Evolutionary conservation across 768 basidiomycete species (phyloP), one percentile per base, ranked within the genome.

Genomic region (Mycena floridula): DNA sequence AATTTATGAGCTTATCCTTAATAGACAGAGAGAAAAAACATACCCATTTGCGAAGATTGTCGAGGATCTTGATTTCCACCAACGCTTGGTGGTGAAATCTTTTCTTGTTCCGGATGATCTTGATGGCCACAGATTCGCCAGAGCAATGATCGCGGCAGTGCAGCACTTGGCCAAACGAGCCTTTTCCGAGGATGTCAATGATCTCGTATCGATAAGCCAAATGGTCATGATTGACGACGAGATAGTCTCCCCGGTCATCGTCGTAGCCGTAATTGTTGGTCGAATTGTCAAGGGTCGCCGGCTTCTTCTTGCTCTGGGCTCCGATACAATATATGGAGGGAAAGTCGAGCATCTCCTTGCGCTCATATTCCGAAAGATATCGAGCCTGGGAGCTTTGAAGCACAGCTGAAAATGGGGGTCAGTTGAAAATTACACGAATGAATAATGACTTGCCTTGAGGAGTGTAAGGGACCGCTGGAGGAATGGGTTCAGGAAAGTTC

Each of bases 81-180:
- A 98, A 63, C 1, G 95, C 96, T 62, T 98, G 96, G 56, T 95
- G 90, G 61, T 98, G 94, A 71, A 98, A 98, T 39, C 96, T 77
- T 65, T 98, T 97, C 74, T 97, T 98, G 72, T 98, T 98, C 30
- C 96, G 82, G 55, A 99, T 98, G 50, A 99, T 98, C 74, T 99
- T 99, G 69, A 99, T 83, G 15, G 96, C 96, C 8, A 98, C 90
- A n/a, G 91, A 93, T 55, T 89, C 79, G 8, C 96, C 96, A 11
- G 93, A 92, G 57, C 81, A 82, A 59, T 98, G 90, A 65, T 98
- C 96, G 32, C 95, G 83, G 63, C 95, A 97, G 59, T 89, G 85
- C 16, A 97, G 64, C 12, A 99, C 96, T 60, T 98, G 96, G 15
- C 96, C 96, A 54, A 99, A 99, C 7, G 95, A 97, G 30, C 96